Evolutionary conservation across 2,329 filamentous ascomycete genomes (phyloP).

Genomic region (Colletotrichum salicis): DNA sequence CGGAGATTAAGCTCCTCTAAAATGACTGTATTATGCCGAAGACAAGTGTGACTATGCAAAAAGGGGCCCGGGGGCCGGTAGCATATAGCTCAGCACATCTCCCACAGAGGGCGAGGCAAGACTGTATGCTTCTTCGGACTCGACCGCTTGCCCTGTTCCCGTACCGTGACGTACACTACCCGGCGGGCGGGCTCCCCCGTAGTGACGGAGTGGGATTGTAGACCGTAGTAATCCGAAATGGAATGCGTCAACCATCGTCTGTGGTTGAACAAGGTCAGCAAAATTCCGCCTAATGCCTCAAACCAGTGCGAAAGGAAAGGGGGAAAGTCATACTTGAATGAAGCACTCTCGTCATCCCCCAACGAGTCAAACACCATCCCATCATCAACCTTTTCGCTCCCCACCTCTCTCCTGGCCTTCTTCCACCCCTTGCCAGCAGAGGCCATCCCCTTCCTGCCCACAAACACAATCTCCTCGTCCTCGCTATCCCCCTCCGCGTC

Average conservation of each 20-base stretch:
- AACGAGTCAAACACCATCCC: slow-evolving; percentile 83
- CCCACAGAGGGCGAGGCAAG: slow-evolving; percentile 72
- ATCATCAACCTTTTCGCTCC: slow-evolving; percentile 69
- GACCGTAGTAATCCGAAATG: slow-evolving; percentile 90
- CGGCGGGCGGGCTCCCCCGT: slow-evolving; percentile 76
- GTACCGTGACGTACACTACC: slow-evolving; percentile 85
- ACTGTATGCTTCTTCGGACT: slow-evolving; percentile 42
- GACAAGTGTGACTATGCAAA: too few relatives aligned
- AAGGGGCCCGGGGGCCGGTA: too few relatives aligned
- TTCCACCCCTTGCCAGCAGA: slow-evolving; percentile 57
- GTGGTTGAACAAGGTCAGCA: slow-evolving; percentile 37
- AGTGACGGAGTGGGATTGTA: slow-evolving; percentile 84
- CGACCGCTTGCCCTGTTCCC: slow-evolving; percentile 52
- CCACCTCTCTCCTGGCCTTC: slow-evolving; percentile 60
- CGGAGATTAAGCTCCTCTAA: too few relatives aligned
- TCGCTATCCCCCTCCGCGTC: slow-evolving; percentile 56
- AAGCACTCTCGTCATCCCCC: slow-evolving; percentile 78
- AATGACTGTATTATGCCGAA: neutral
- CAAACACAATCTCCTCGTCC: slow-evolving; percentile 93
- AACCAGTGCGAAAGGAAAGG: neutral
- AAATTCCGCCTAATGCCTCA: neutral
- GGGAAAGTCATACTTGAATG: slow-evolving; percentile 76
- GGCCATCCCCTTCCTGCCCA: slow-evolving; percentile 75
- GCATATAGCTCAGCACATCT: slow-evolving; percentile 58
- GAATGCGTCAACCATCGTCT: slow-evolving; percentile 94